These are phyloP conservation scores for Naumovozyma castellii DNA, from an alignment of 805 yeast species.

Conservation along the genomic window DNA sequence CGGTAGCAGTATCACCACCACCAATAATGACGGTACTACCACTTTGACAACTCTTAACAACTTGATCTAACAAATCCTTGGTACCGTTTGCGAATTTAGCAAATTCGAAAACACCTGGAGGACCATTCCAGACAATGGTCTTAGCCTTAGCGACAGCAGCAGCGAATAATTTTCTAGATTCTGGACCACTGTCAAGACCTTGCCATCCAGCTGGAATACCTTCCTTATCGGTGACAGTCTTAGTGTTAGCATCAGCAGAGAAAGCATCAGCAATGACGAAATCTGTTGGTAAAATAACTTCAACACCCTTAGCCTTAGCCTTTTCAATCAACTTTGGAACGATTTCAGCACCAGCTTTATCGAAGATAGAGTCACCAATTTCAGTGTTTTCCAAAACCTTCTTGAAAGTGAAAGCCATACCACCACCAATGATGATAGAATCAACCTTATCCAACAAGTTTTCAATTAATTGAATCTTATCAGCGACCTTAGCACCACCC, in stretches of 20 bases:
- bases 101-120: slow-evolving; percentile 99
- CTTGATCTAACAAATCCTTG: slow-evolving; percentile 79
- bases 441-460: slow-evolving; percentile 94
- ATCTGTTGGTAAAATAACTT: slow-evolving; percentile 89
- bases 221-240: slow-evolving; percentile 73
- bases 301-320: slow-evolving; percentile 93
- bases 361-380: slow-evolving; percentile 89
- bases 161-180: slow-evolving; percentile 69
- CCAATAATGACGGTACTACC: slow-evolving; percentile 92
- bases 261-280: slow-evolving; percentile 93
- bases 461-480: slow-evolving; percentile 97
- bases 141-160: slow-evolving; percentile 83
- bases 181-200: slow-evolving; percentile 95
- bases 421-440: slow-evolving; percentile 93
- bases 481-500: slow-evolving; percentile 99
- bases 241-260: slow-evolving; percentile 80
- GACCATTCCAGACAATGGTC: slow-evolving; percentile 99
- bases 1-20: slow-evolving; percentile 99
- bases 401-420: slow-evolving; percentile 99
- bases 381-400: slow-evolving; percentile 77
- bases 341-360: slow-evolving; percentile 89
- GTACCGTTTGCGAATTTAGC: slow-evolving; percentile 89
- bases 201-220: slow-evolving; percentile 94
- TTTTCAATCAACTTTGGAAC: slow-evolving; percentile 87
- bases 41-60: slow-evolving; percentile 72